Conservation (phyloP, 2,329 filamentous ascomycete genomes). For the Botryotinia globosa region DNA sequence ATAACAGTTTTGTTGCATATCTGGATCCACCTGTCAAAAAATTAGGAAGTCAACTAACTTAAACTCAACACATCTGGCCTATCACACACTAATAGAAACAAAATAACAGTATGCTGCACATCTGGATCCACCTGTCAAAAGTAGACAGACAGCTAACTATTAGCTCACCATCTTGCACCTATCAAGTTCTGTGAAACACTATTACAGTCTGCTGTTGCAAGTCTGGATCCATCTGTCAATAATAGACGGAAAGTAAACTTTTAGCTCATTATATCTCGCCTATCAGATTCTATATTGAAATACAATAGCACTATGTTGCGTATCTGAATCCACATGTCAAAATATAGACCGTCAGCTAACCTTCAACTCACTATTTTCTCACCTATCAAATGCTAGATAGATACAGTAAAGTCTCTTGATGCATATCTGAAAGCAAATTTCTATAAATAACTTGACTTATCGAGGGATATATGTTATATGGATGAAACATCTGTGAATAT, state of each 20-base stretch:
- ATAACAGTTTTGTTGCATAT: no score
- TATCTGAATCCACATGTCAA: not conserved
- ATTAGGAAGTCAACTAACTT: no score
- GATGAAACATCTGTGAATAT: fast-evolving
- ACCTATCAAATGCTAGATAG: not conserved
- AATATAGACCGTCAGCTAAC: not conserved
- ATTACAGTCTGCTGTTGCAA: no score
- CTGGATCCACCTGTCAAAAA: no score
- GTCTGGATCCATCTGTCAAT: no score
- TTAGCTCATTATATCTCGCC: no score
- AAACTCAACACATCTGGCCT: no score
- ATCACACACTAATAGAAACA: no score
- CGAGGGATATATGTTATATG: not conserved
- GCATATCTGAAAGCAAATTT: not conserved
- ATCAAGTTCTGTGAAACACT: no score
- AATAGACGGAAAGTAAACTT: no score
- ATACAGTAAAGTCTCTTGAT: not conserved
- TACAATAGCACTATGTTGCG: not conserved
- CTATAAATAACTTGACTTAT: not conserved
- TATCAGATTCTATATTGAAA: not conserved
- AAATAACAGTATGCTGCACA: not conserved
- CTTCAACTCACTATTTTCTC: not conserved
- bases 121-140: not conserved
- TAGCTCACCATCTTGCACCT: no score
- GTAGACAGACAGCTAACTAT: not conserved